These are phyloP conservation scores for Fusarium multiceps DNA, from an alignment of 2,329 filamentous ascomycete genomes.

Conservation along the genomic window DNA sequence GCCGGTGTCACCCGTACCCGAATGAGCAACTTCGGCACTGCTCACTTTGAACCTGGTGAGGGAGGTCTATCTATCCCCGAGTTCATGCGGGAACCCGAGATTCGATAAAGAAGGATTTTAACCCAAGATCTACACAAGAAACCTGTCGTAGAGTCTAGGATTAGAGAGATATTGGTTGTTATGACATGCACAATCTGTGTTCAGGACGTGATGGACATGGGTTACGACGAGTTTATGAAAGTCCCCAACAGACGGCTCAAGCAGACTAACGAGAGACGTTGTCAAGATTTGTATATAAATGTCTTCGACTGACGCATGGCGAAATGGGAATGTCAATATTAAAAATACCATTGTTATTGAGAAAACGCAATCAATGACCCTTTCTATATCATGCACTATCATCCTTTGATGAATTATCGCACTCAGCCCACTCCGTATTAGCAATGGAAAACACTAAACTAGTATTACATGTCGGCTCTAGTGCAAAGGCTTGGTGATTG, in stretches of 20 bases:
- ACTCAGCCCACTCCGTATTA: constrained; percentile 2
- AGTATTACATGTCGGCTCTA: constrained; percentile 27
- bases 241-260: constrained; percentile 12
- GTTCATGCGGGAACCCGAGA: constrained; percentile 58
- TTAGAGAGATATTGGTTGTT: constrained; percentile 19
- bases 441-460: constrained; percentile 6
- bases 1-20: constrained; percentile 26
- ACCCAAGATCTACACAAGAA: neutral
- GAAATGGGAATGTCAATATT: neutral
- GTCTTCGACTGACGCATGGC: neutral
- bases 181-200: constrained; percentile 9
- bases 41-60: constrained; percentile 50
- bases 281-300: constrained; percentile 7
- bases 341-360: neutral
- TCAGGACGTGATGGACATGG: neutral
- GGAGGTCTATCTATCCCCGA: constrained; percentile 53
- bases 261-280: constrained; percentile 30
- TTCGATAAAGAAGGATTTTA: constrained; percentile 47
- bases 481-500: constrained; percentile 4
- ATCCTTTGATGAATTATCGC: neutral
- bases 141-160: constrained; percentile 22
- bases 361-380: constrained; percentile 2
- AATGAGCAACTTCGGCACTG: constrained; percentile 47
- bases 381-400: constrained; percentile 13
- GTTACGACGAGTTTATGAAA: neutral